Conservation (phyloP, 805 yeast genomes). For the Tetrapisispora taiwanensis region DNA sequence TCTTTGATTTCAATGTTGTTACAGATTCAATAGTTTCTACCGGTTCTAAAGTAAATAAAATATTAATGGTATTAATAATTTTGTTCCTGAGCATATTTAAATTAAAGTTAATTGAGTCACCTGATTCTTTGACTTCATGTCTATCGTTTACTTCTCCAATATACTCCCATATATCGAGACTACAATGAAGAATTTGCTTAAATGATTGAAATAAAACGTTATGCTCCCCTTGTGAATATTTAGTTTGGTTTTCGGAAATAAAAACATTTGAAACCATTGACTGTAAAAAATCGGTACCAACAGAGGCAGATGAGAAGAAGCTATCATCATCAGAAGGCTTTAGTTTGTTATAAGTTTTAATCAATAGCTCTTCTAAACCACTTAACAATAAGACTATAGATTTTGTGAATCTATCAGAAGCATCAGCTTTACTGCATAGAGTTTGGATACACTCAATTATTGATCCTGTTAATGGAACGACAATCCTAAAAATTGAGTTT, state of each 20-base stretch:
- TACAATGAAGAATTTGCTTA: conserved; percentile 44
- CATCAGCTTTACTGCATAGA: conserved; percentile 13
- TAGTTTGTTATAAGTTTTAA: conserved; percentile 46
- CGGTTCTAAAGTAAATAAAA: conserved; percentile 50
- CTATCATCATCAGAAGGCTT: conserved; percentile 28
- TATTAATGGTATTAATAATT: neutral
- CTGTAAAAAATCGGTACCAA: conserved; percentile 24
- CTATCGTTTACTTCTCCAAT: conserved; percentile 10
- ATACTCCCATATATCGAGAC: conserved; percentile 65
- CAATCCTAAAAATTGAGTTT: conserved; percentile 45
- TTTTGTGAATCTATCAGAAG: conserved; percentile 35
- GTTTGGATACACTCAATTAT: conserved; percentile 20
- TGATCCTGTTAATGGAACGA: conserved; percentile 45
- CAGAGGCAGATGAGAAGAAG: conserved; percentile 8
- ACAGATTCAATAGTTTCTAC: conserved; percentile 62
- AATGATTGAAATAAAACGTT: conserved; percentile 51
- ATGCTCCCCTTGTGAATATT: conserved; percentile 36
- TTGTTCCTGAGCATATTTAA: neutral
- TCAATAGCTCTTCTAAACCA: conserved; percentile 59
- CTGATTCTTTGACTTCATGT: neutral
- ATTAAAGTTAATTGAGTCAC: neutral
- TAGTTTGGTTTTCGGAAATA: conserved; percentile 29
- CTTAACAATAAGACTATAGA: conserved; percentile 37
- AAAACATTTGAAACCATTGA: conserved; percentile 29
- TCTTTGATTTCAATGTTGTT: conserved; percentile 11